phyloP scores from a whole-genome alignment of 768 basidiomycete genomes.

The Pulveroboletus sp. region DNA sequence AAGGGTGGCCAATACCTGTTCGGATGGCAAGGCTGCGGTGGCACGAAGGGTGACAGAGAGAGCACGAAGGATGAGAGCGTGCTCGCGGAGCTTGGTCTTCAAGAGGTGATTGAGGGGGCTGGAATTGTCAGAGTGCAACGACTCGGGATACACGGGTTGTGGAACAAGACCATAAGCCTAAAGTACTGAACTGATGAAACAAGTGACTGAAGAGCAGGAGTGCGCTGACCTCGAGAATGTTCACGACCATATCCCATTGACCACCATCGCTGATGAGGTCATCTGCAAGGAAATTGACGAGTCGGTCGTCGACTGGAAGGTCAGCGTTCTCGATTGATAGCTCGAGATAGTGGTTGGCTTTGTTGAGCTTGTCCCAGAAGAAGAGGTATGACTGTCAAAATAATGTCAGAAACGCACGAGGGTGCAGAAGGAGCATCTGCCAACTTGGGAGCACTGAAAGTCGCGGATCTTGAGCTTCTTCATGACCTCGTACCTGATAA shows the following conservation, averaged over 20 bases:
- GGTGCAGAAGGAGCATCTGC: constrained; percentile 7
- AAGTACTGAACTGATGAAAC: constrained; percentile 27
- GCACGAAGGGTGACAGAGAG: constrained; percentile 52
- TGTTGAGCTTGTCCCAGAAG: constrained; percentile 97
- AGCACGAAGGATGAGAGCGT: constrained; percentile 74
- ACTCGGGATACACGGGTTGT: constrained; percentile 78
- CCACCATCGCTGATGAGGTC: constrained; percentile 89
- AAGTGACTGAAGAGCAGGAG: background rate
- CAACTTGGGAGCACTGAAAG: constrained; percentile 86
- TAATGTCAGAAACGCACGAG: constrained; percentile 5
- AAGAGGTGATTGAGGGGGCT: constrained; percentile 70
- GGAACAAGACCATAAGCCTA: constrained; percentile 86
- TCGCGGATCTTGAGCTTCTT: constrained; percentile 81
- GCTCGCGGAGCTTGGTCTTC: constrained; percentile 89
- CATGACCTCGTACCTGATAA: constrained; percentile 79
- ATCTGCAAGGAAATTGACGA: constrained; percentile 68
- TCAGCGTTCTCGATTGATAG: constrained; percentile 77
- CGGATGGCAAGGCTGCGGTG: constrained; percentile 39
- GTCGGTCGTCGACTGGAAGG: constrained; percentile 74
- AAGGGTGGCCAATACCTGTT: constrained; percentile 48
- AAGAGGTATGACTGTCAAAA: constrained; percentile 71
- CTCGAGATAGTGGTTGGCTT: constrained; percentile 86
- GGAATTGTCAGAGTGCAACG: constrained; percentile 73
- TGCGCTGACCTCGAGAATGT: constrained; percentile 50
- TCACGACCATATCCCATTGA: constrained; percentile 90